These are phyloP conservation scores for Lentinula raphanica DNA, from an alignment of 768 basidiomycete species.

Conservation along the genomic window DNA sequence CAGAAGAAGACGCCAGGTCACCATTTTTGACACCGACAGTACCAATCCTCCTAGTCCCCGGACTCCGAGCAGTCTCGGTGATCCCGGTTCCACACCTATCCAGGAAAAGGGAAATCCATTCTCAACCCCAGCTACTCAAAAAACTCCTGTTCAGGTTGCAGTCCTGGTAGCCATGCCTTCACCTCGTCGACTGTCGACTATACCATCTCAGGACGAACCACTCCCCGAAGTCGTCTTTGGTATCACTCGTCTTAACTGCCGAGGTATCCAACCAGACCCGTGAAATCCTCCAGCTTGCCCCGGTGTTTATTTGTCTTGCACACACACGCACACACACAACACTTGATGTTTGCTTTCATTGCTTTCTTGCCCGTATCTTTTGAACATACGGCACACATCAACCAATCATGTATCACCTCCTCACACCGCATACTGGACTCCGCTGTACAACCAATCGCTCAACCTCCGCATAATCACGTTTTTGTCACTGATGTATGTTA, in stretches of 20 bases:
- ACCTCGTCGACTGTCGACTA: neutral
- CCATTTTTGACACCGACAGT: neutral
- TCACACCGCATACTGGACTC: neutral
- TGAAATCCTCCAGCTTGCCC: neutral
- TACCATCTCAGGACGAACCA: neutral
- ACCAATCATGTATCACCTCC: neutral
- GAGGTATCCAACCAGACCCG: neutral
- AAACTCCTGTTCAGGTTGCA: constrained; percentile 2
- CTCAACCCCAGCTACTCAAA: neutral
- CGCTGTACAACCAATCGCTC: neutral
- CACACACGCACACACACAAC: no score
- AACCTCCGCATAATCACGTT: neutral
- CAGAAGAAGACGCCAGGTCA: neutral
- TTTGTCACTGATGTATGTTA: neutral
- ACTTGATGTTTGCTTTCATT: neutral
- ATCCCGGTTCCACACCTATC: neutral
- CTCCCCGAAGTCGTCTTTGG: constrained; percentile 6
- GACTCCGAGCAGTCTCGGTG: neutral
- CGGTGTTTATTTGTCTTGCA: neutral
- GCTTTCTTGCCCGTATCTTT: neutral
- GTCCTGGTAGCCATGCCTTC: constrained; percentile 7
- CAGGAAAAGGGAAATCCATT: neutral
- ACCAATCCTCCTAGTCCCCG: neutral
- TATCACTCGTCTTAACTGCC: neutral
- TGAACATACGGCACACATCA: neutral